phyloP scores from a whole-genome alignment of 1,139 yeast genomes.

The Geotrichum fermentans region DNA sequence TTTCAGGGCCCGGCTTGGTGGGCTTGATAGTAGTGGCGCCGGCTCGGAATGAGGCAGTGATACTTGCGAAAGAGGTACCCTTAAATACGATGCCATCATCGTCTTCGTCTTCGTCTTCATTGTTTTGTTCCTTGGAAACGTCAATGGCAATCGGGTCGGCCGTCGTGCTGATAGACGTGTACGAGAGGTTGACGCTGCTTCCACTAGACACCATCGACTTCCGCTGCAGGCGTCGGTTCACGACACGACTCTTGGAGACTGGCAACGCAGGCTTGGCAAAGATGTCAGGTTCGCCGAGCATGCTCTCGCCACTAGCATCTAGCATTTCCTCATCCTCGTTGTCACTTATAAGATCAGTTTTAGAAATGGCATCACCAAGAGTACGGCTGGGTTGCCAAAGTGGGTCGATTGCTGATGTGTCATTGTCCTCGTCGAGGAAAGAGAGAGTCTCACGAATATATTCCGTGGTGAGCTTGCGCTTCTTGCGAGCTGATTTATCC shows the following conservation, averaged over 20 bases:
- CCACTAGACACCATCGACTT: neutral
- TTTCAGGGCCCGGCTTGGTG: neutral
- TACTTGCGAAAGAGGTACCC: conserved; percentile 7
- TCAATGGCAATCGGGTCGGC: neutral
- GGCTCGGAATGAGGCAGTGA: neutral
- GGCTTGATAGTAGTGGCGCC: neutral
- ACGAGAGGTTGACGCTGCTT: neutral
- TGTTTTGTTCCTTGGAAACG: too few species aligned
- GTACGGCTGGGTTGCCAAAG: conserved; percentile 16
- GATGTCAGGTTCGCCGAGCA: conserved; percentile 3
- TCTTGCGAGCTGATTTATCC: conserved; percentile 7
- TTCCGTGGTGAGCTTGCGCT: conserved; percentile 37
- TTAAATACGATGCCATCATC: conserved; percentile 8
- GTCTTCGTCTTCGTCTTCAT: conserved; percentile 3
- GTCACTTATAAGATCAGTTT: conserved; percentile 6
- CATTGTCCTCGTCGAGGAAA: conserved; percentile 44
- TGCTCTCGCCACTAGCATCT: neutral
- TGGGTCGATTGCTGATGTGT: neutral
- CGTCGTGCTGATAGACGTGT: neutral
- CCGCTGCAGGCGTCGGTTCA: conserved; percentile 4
- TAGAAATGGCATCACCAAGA: conserved; percentile 10
- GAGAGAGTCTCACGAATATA: conserved; percentile 63
- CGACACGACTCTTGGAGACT: neutral
- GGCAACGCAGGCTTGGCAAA: neutral
- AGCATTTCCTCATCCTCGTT: conserved; percentile 4